Evolutionary conservation across 441 rosid genomes (phyloP), one percentile per base, ranked within the genome.

Genomic region (Erysimum pusillum): DNA sequence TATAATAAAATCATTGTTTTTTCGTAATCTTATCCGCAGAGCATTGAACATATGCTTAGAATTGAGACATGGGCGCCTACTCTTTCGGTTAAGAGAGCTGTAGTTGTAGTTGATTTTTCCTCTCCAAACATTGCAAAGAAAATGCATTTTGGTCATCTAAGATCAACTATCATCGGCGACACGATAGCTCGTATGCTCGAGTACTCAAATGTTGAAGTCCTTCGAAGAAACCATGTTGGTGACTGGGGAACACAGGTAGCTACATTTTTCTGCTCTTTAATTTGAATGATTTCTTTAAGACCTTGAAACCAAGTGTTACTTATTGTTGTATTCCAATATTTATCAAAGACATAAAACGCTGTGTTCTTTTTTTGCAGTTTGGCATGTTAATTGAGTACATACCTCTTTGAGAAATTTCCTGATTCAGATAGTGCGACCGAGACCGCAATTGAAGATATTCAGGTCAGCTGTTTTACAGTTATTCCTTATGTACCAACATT

Each of bases 161-260:
- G 98, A 77, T 95, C 99, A 51, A 95, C 99, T 14, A 94, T 92
- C 79, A 90, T 95, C 53, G 99, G 99, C 60, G 99, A 93, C 77
- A 87, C 97, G 0, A 71, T 95, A 70, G 93, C 99, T 28, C 94
- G 97, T 42, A 87, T 92, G 94, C 96, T 95, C 69, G 96, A 95
- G 73, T 95, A 81, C 82, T 93, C 97, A 4, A 87, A 91, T 1
- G 95, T 90, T 76, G 91, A 90, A 45, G 98, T 95, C 75, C 92
- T 95, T 54, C 90, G 99, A 15, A 81, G 98, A 61, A 95, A 95
- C 85, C 99, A 92, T 88, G 99, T 95, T 82, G 99, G 98, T 80
- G 99, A 95, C 46, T 95, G 98, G 99, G 99, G 98, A 65, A 95
- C 98, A 67, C 98, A 95, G 93, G 99, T 95, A 78, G 63, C 73